phyloP scores from a whole-genome alignment of 2,329 filamentous ascomycete species.

The Talaromyces funiculosus region DNA sequence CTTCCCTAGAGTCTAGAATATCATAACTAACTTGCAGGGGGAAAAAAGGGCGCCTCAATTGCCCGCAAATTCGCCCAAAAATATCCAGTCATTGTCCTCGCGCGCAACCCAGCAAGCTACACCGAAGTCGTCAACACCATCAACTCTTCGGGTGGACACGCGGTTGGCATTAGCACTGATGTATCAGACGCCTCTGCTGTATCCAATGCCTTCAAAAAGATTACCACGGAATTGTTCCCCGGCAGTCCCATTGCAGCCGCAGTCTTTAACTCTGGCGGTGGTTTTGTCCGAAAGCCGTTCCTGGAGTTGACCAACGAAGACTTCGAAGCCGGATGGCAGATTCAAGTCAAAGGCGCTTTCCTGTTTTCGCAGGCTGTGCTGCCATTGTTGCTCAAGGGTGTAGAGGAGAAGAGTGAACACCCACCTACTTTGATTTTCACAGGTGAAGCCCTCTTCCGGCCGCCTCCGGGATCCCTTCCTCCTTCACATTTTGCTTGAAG shows the following conservation, averaged over 20 bases:
- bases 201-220: conserved; percentile 48
- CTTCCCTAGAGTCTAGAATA: neutral
- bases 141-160: conserved; percentile 53
- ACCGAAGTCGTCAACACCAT: conserved; percentile 54
- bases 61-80: conserved; percentile 54
- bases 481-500: neutral
- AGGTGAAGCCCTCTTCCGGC: conserved; percentile 8
- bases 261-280: conserved; percentile 56
- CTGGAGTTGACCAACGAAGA: conserved; percentile 56
- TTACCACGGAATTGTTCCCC: conserved; percentile 48
- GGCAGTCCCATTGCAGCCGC: conserved; percentile 46
- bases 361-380: conserved; percentile 67
- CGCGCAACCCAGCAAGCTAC: conserved; percentile 54
- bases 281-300: conserved; percentile 55
- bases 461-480: neutral
- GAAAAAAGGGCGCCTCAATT: conserved; percentile 51
- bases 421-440: conserved; percentile 81
- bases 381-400: conserved; percentile 62
- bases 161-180: conserved; percentile 57
- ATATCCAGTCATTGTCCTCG: conserved; percentile 57
- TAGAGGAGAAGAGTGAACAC: conserved; percentile 42
- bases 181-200: conserved; percentile 50
- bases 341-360: conserved; percentile 59
- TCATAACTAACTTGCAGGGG: neutral
- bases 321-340: conserved; percentile 48